phyloP scores from a whole-genome alignment of 257 asterid species.

The Ligustrum vulgare region DNA sequence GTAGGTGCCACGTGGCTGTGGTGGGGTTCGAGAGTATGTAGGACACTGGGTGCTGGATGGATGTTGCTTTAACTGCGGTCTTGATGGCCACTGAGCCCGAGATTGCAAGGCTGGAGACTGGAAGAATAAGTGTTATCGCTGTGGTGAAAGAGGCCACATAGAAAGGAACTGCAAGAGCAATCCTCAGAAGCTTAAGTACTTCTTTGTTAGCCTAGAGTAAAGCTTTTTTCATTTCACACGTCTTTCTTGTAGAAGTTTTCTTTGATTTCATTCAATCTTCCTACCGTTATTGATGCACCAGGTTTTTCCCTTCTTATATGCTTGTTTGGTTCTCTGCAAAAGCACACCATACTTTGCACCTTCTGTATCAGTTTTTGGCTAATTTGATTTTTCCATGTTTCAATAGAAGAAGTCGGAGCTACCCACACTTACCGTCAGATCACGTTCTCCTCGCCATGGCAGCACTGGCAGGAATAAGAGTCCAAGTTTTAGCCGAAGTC shows the following conservation, averaged over 20 bases:
- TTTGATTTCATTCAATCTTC: not conserved
- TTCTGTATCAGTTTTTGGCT: not conserved
- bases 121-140: no score
- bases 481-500: slow-evolving; percentile 75
- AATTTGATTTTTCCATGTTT: slow-evolving; percentile 19
- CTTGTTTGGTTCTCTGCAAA: no score
- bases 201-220: no score
- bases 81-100: slow-evolving; percentile 99
- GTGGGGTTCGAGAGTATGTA: slow-evolving; percentile 79
- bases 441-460: slow-evolving; percentile 78
- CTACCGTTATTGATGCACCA: not conserved
- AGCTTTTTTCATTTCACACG: not conserved
- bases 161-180: no score
- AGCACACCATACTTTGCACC: no score
- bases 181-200: no score
- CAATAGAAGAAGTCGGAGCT: slow-evolving; percentile 58
- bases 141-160: no score
- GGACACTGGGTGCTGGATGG: slow-evolving; percentile 99
- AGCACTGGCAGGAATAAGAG: no score
- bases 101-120: slow-evolving; percentile 99
- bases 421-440: slow-evolving; percentile 80
- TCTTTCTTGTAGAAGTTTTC: not conserved
- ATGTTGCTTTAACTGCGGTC: slow-evolving; percentile 96
- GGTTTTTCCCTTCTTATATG: not conserved
- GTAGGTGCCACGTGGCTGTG: slow-evolving; percentile 96